These are phyloP conservation scores for Xylariales sp. DNA, from an alignment of 2,329 filamentous ascomycete genomes.

Conservation along the genomic window DNA sequence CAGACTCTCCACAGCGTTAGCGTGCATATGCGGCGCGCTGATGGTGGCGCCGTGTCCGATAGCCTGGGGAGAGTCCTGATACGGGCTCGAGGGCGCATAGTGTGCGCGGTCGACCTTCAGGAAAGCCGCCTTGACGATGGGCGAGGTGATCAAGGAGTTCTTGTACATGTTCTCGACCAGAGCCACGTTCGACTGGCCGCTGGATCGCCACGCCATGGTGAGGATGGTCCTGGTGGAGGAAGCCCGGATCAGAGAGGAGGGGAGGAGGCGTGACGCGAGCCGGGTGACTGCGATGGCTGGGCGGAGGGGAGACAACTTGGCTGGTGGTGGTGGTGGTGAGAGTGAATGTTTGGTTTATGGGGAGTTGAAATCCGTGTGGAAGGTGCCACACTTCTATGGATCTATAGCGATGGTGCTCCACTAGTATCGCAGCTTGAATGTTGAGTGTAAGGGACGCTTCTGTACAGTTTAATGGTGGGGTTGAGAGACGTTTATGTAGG, in stretches of 20 bases:
- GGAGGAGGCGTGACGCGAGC: neutral
- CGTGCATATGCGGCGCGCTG: constrained; percentile 59
- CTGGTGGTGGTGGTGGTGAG: too few species aligned
- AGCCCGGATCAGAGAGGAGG: neutral
- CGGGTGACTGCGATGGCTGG: too few species aligned
- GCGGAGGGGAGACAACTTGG: too few species aligned
- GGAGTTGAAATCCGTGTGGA: too few species aligned
- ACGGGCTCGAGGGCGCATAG: constrained; percentile 69
- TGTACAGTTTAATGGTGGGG: too few species aligned
- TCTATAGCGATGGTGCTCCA: too few species aligned
- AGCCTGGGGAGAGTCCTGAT: constrained; percentile 54
- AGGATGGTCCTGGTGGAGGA: constrained; percentile 11
- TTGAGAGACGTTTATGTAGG: too few species aligned
- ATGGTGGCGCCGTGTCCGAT: constrained; percentile 55
- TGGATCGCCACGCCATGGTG: constrained; percentile 87
- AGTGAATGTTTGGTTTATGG: too few species aligned
- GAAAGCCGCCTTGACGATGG: constrained; percentile 75
- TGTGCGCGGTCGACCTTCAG: constrained; percentile 79
- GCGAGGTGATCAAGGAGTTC: constrained; percentile 67
- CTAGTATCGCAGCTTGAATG: too few species aligned
- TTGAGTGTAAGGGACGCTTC: too few species aligned
- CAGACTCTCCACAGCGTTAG: constrained; percentile 46
- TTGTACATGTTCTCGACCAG: constrained; percentile 74
- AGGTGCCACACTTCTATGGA: too few species aligned
- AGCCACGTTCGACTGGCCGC: constrained; percentile 66